Percentiles rank a stretch among this genome's conserved stretches.
phyloP scores from a whole-genome alignment of 169 alveolate species.

The Cryptosporidium andersoni region DNA sequence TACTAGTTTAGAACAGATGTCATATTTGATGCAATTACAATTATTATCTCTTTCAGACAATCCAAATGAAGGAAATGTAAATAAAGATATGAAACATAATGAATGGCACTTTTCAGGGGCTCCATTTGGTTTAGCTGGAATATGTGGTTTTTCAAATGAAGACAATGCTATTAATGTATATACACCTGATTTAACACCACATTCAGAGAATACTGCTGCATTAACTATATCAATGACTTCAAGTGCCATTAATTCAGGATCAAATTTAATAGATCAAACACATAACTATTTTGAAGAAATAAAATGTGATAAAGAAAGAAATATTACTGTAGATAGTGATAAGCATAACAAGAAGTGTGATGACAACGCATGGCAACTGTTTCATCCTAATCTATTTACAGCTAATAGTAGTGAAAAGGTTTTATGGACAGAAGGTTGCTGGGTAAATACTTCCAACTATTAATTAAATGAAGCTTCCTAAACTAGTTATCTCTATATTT shows the following conservation, averaged over 20 bases:
- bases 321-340: neutral
- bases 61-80: neutral
- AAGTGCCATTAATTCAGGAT: neutral
- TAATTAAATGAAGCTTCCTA: too few relatives aligned
- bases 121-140: constrained; percentile 8
- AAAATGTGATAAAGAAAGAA: neutral
- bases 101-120: constrained; percentile 45
- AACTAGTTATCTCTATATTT: too few relatives aligned
- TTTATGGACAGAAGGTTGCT: constrained; percentile 56
- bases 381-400: constrained; percentile 38
- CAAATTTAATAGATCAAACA: too few relatives aligned
- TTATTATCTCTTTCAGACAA: constrained; percentile 46
- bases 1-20: constrained; percentile 61
- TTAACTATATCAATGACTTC: neutral
- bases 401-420: constrained; percentile 5
- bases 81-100: neutral
- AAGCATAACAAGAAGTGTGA: neutral
- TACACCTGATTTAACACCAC: neutral
- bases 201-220: neutral
- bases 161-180: neutral
- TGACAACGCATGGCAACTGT: constrained; percentile 28
- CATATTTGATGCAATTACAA: constrained; percentile 66
- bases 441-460: neutral
- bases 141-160: neutral
- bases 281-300: constrained; percentile 1